These are phyloP conservation scores for Kandelia obovata DNA, from an alignment of 345 rosid species.

Conservation along the genomic window DNA sequence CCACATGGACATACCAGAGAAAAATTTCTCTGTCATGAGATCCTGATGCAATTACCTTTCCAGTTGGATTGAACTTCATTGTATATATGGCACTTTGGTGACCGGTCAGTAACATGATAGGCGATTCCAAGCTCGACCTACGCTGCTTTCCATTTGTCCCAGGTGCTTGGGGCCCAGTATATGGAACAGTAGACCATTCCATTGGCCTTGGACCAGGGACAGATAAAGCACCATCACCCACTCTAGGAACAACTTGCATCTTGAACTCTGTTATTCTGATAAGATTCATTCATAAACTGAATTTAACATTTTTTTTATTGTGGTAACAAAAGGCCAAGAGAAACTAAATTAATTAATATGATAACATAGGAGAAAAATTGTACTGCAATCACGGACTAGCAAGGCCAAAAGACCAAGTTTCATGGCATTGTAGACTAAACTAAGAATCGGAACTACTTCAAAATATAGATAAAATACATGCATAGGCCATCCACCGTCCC, in stretches of 20 bases:
- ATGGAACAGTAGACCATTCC: slow-evolving; percentile 80
- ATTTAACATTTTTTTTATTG: not conserved
- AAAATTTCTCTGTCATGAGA: slow-evolving; percentile 94
- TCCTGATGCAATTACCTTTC: slow-evolving; percentile 82
- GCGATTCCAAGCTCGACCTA: slow-evolving; percentile 84
- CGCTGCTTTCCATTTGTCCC: slow-evolving; percentile 58
- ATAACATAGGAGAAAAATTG: not conserved
- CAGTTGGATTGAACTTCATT: slow-evolving; percentile 88
- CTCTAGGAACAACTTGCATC: slow-evolving; percentile 22
- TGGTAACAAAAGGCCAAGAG: not conserved
- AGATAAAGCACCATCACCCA: slow-evolving; percentile 59
- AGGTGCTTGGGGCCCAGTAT: slow-evolving; percentile 48
- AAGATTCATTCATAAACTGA: slow-evolving; percentile 1
- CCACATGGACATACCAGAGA: slow-evolving; percentile 85
- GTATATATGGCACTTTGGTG: slow-evolving; percentile 87
- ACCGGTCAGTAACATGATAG: slow-evolving; percentile 83
- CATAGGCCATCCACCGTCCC: not conserved
- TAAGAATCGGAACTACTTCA: not conserved
- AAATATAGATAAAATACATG: not conserved
- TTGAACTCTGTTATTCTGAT: not conserved
- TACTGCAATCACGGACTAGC: not conserved
- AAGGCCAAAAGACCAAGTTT: not conserved
- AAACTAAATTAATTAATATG: not conserved
- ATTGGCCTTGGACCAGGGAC: slow-evolving; percentile 74
- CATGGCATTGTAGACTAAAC: not conserved